These are phyloP conservation scores for Puccinia horiana DNA, from an alignment of 1,284 basidiomycete genomes.

Conservation along the genomic window DNA sequence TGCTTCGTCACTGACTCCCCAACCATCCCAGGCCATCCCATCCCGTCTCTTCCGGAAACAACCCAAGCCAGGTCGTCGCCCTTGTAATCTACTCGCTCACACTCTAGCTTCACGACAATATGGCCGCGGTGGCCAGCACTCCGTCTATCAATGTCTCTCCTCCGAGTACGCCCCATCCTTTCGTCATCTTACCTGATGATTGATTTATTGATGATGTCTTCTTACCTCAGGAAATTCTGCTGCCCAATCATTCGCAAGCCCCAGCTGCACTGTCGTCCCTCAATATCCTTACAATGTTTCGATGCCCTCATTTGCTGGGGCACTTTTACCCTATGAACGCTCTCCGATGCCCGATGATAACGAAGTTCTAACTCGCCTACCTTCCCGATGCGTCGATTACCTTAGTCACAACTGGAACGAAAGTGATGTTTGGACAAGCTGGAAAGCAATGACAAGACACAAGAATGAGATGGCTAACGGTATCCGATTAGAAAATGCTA, in stretches of 20 bases:
- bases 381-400: constrained; percentile 68
- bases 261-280: constrained; percentile 52
- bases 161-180: constrained; percentile 21
- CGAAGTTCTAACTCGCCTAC: constrained; percentile 63
- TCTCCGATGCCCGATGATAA: constrained; percentile 60
- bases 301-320: constrained; percentile 52
- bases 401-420: constrained; percentile 92
- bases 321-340: constrained; percentile 51
- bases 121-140: constrained; percentile 7
- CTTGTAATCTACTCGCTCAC: no score
- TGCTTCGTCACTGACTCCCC: no score
- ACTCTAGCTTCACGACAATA: not conserved
- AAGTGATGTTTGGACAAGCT: constrained; percentile 96
- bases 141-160: constrained; percentile 49
- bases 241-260: not conserved
- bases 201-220: not conserved
- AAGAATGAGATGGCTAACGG: constrained; percentile 99
- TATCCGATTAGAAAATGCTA: constrained; percentile 90
- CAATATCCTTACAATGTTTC: constrained; percentile 58
- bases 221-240: not conserved
- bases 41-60: not conserved
- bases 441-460: constrained; percentile 96
- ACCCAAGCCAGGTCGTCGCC: not conserved
- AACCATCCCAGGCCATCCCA: not conserved
- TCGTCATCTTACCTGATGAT: not conserved